phyloP scores from a whole-genome alignment of 345 rosid species.

The Heritiera littoralis region DNA sequence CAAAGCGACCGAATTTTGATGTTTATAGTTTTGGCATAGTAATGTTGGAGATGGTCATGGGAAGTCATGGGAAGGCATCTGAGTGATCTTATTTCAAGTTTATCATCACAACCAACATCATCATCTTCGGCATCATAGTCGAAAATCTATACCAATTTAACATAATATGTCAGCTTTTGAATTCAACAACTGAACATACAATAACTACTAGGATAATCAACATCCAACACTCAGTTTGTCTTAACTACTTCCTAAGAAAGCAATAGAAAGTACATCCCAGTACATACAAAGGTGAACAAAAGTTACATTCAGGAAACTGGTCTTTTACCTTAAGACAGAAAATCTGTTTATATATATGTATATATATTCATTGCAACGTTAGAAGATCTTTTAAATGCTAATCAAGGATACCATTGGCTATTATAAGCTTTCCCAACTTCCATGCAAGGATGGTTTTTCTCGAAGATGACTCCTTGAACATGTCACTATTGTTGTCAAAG shows the following conservation, averaged over 20 bases:
- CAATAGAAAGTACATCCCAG: background rate
- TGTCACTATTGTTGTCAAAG: conserved; percentile 55
- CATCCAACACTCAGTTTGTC: background rate
- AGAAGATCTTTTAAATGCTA: conserved; percentile 52
- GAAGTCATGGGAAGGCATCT: background rate
- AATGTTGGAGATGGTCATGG: background rate
- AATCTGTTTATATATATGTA: no score
- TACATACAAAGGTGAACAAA: background rate
- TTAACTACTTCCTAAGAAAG: background rate
- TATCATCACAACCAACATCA: background rate
- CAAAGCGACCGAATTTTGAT: background rate
- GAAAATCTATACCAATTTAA: background rate
- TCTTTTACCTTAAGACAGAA: conserved; percentile 11
- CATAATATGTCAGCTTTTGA: background rate
- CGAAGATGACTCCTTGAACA: conserved; percentile 32
- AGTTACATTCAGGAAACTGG: conserved; percentile 37
- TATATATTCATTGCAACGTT: no score
- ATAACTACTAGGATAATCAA: background rate
- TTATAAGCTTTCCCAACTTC: conserved; percentile 68
- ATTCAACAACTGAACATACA: background rate
- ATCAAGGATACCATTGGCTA: conserved; percentile 99
- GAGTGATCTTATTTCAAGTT: background rate
- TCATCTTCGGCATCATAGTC: background rate
- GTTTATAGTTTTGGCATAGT: background rate
- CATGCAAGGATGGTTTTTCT: conserved; percentile 50